phyloP scores from a whole-genome alignment of 768 basidiomycete species.

The Russula sp. region DNA sequence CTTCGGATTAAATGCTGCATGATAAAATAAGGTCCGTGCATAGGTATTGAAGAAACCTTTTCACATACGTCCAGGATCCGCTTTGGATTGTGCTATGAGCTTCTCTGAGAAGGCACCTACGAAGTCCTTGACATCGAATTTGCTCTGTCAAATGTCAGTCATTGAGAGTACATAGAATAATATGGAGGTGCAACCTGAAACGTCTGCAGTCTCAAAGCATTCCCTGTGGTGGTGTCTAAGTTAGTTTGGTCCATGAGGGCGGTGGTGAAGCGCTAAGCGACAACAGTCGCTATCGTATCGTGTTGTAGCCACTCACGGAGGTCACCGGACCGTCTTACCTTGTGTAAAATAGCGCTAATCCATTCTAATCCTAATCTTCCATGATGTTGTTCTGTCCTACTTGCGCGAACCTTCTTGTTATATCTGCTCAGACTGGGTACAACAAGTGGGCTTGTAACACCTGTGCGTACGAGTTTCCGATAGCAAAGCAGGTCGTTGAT shows the following conservation, averaged over 20 bases:
- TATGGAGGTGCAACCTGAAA: conserved; percentile 17
- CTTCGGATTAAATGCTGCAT: conserved; percentile 82
- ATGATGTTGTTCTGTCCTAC: conserved; percentile 93
- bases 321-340: background rate
- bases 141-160: conserved; percentile 43
- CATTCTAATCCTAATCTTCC: too few relatives aligned
- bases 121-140: conserved; percentile 90
- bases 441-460: conserved; percentile 93
- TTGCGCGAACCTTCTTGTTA: conserved; percentile 81
- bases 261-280: too few relatives aligned
- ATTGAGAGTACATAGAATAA: background rate
- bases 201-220: conserved; percentile 11
- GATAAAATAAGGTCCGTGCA: background rate
- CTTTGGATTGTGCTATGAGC: conserved; percentile 79
- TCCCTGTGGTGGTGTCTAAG: background rate
- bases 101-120: conserved; percentile 81
- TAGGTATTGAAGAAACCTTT: conserved; percentile 22
- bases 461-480: conserved; percentile 94
- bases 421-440: conserved; percentile 68
- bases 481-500: conserved; percentile 61
- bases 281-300: background rate
- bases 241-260: background rate
- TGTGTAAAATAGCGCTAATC: too few relatives aligned
- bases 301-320: background rate
- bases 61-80: conserved; percentile 69